Conservation (phyloP, 371 early-diverging fungal species). For the Rhizopus microsporus region DNA sequence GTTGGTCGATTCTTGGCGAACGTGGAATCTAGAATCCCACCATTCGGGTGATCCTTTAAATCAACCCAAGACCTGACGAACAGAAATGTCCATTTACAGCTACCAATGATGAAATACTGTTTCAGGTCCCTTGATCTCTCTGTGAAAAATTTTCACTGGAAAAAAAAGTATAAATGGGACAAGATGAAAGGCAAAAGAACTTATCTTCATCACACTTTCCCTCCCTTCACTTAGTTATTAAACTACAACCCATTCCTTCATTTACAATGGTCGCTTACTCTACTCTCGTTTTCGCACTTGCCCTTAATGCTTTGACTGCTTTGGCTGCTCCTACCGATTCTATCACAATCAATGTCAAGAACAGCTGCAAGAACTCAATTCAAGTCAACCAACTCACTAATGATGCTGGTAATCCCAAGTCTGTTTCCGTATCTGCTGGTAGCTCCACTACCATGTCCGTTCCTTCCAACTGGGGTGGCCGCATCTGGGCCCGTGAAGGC, state of each 20-base stretch:
- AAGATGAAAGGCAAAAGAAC: not conserved
- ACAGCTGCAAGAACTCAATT: conserved; percentile 18
- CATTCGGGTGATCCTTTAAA: not conserved
- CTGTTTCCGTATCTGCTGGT: conserved; percentile 8
- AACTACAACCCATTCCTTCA: not conserved
- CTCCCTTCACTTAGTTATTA: not conserved
- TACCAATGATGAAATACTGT: not conserved
- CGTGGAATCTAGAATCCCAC: not conserved
- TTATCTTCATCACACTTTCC: not conserved
- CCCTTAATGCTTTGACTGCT: conserved; percentile 2
- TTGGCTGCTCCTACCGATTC: conserved; percentile 9
- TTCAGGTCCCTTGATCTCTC: not conserved
- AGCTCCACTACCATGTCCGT: conserved; percentile 1
- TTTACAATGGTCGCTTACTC: conserved; percentile 4
- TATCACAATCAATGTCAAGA: conserved; percentile 13
- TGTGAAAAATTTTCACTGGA: too few species aligned
- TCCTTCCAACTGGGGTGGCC: conserved; percentile 24
- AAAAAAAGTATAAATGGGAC: not conserved
- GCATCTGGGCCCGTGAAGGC: conserved; percentile 35
- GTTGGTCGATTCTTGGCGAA: too few species aligned
- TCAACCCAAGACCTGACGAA: conserved; percentile 1
- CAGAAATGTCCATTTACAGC: not conserved
- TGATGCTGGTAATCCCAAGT: not conserved
- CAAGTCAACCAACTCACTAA: conserved; percentile 18
- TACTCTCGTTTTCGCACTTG: not conserved